phyloP scores from a whole-genome alignment of 768 basidiomycete species.

The Boletellus emodensis region DNA sequence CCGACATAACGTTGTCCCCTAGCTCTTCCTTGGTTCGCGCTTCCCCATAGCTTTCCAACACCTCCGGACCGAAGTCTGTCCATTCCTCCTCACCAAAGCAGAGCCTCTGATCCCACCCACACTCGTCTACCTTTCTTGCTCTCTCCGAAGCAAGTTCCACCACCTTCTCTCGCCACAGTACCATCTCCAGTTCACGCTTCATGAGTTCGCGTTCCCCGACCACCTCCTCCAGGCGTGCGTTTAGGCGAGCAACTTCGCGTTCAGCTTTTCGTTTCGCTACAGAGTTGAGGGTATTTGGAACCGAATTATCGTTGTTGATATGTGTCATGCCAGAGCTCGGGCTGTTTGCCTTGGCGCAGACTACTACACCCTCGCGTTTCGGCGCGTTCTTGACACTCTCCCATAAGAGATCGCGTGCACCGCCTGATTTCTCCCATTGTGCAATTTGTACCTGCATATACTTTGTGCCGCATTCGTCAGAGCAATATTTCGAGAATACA shows the following conservation, averaged over 20 bases:
- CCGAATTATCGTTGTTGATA: constrained; percentile 8
- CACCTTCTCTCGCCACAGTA: constrained; percentile 66
- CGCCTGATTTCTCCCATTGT: constrained; percentile 58
- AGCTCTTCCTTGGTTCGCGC: constrained; percentile 33
- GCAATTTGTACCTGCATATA: constrained; percentile 66
- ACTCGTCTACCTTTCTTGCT: constrained; percentile 61
- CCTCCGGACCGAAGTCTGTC: constrained; percentile 60
- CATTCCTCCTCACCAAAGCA: constrained; percentile 82
- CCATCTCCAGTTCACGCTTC: constrained; percentile 64
- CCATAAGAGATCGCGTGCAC: constrained; percentile 65
- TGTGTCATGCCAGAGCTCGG: constrained; percentile 24
- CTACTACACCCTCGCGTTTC: constrained; percentile 67
- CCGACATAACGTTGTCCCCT: constrained; percentile 38
- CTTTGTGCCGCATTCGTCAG: constrained; percentile 78
- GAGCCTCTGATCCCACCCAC: constrained; percentile 87
- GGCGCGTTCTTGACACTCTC: constrained; percentile 66
- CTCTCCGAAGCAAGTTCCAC: constrained; percentile 65
- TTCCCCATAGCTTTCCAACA: constrained; percentile 67
- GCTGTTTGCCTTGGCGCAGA: constrained; percentile 37
- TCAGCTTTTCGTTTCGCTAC: constrained; percentile 46
- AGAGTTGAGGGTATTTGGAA: constrained; percentile 22
- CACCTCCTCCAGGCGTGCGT: constrained; percentile 50
- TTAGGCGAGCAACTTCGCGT: constrained; percentile 55
- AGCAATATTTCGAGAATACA: constrained; percentile 87
- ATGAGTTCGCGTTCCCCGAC: constrained; percentile 59